phyloP scores from a whole-genome alignment of 1,284 basidiomycete genomes.

The Cutaneotrichosporon sp. region DNA sequence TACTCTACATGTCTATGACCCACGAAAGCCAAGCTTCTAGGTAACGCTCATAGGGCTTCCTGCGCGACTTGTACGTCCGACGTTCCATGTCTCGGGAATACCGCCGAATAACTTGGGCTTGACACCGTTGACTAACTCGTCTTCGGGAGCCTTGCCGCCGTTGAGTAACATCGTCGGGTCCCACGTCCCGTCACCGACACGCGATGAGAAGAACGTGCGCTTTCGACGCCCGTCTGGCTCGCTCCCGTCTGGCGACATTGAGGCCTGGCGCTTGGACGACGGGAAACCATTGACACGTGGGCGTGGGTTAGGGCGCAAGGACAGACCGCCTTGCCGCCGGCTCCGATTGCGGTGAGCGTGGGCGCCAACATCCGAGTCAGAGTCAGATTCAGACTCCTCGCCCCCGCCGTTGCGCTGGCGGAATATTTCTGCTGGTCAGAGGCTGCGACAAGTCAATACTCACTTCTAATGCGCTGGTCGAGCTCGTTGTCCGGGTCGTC shows the following conservation, averaged over 20 bases:
- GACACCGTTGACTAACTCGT: conserved; percentile 25
- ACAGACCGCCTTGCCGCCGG: conserved; percentile 31
- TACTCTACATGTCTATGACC: conserved; percentile 6
- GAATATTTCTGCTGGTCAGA: conserved; percentile 30
- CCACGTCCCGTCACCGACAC: conserved; percentile 25
- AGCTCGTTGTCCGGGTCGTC: conserved; percentile 53
- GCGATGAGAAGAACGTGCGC: conserved; percentile 28
- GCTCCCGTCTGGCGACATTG: conserved; percentile 20
- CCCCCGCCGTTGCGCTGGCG: conserved; percentile 25
- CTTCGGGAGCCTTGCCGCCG: conserved; percentile 18
- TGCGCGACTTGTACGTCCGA: conserved; percentile 28
- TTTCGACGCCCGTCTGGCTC: conserved; percentile 26
- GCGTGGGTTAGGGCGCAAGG: conserved; percentile 27
- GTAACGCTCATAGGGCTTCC: conserved; percentile 29
- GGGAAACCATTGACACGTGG: conserved; percentile 28
- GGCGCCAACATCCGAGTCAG: conserved; percentile 31
- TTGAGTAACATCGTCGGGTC: conserved; percentile 24
- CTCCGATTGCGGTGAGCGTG: conserved; percentile 29
- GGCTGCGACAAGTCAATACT: conserved; percentile 13
- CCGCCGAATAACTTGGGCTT: conserved; percentile 30
- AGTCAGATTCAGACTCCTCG: conserved; percentile 29
- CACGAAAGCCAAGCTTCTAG: not conserved
- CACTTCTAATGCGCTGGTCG: conserved; percentile 49
- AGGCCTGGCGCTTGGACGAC: conserved; percentile 22
- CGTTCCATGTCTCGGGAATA: conserved; percentile 29